Evolutionary conservation across 768 basidiomycete species (phyloP).

Genomic region (Russula emetica): DNA sequence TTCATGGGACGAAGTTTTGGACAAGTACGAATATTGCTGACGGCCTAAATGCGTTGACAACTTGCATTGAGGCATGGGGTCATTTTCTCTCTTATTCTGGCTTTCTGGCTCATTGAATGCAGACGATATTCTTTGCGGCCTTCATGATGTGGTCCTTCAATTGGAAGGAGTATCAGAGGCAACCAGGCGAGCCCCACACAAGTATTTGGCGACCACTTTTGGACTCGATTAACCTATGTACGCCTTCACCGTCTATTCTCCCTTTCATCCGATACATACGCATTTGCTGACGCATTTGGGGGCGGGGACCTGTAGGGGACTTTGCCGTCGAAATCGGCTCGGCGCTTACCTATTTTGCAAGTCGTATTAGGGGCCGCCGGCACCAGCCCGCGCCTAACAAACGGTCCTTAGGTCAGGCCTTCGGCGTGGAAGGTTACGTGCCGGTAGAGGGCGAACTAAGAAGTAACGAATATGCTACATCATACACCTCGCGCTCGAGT

Average conservation of each 20-base stretch:
- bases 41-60: slow-evolving; percentile 76
- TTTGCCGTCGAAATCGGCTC: slow-evolving; percentile 51
- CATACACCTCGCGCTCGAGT: neutral
- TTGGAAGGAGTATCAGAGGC: slow-evolving; percentile 54
- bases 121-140: slow-evolving; percentile 81
- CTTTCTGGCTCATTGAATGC: slow-evolving; percentile 17
- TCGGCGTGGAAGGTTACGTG: slow-evolving; percentile 15
- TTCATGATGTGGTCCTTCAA: slow-evolving; percentile 86
- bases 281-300: neutral
- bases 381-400: neutral
- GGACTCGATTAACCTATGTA: slow-evolving; percentile 56
- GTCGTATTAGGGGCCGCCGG: slow-evolving; percentile 36
- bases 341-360: slow-evolving; percentile 60
- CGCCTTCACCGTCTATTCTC: slow-evolving; percentile 24
- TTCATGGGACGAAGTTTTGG: slow-evolving; percentile 82
- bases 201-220: slow-evolving; percentile 65
- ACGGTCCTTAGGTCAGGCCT: slow-evolving; percentile 15
- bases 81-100: slow-evolving; percentile 10
- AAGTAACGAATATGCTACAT: neutral
- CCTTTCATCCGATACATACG: neutral
- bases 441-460: neutral
- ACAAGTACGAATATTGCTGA: slow-evolving; percentile 79
- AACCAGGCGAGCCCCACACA: slow-evolving; percentile 43
- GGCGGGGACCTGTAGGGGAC: neutral
- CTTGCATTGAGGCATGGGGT: slow-evolving; percentile 70